Percentiles rank a stretch among this genome's conserved stretches.
These are phyloP conservation scores for Chrysanthemum makinoi DNA, from an alignment of 129 eudicot genomes.

Conservation along the genomic window DNA sequence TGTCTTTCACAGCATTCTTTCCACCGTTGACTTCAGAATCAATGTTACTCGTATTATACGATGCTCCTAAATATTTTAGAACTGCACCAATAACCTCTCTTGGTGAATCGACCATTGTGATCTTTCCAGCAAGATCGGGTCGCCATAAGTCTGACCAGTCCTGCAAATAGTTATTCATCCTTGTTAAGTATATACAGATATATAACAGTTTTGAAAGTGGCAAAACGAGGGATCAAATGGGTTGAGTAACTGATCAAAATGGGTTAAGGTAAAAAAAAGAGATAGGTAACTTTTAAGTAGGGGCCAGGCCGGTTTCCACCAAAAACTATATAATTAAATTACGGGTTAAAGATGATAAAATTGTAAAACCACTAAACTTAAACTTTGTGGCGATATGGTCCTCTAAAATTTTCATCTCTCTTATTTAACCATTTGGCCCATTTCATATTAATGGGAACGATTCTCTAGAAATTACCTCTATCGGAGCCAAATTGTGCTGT, in stretches of 20 bases:
- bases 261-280: not conserved
- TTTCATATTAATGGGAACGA: not conserved
- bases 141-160: conserved; percentile 99
- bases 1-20: conserved; percentile 60
- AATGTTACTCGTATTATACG: conserved; percentile 73
- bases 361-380: too few species aligned
- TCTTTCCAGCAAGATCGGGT: conserved; percentile 87
- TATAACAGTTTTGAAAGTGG: conserved; percentile 3
- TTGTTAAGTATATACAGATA: not conserved
- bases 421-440: not conserved
- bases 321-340: too few species aligned
- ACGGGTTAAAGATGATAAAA: not conserved
- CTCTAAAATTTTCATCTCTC: too few species aligned
- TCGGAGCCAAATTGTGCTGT: conserved; percentile 71
- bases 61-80: conserved; percentile 82
- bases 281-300: not conserved
- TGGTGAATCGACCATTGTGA: conserved; percentile 89
- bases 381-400: too few species aligned
- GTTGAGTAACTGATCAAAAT: not conserved
- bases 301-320: not conserved
- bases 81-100: conserved; percentile 93
- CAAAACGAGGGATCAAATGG: not conserved
- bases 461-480: conserved; percentile 51
- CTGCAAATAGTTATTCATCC: conserved; percentile 37
- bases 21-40: conserved; percentile 79